These are phyloP conservation scores for Tuber indicum DNA, from an alignment of 495 filamentous ascomycete species.

Conservation along the genomic window DNA sequence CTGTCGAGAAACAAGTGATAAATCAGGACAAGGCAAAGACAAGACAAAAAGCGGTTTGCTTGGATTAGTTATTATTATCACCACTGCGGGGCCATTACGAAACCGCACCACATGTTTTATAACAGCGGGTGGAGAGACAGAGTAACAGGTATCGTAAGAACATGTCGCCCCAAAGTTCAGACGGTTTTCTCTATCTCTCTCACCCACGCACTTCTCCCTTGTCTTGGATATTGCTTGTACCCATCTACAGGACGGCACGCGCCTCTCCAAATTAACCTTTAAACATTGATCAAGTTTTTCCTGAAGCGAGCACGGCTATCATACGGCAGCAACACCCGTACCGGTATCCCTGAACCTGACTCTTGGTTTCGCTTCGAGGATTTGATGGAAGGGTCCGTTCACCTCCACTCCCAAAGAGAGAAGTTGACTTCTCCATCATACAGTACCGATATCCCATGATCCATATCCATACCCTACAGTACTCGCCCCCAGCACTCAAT, in stretches of 20 bases:
- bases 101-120: neutral
- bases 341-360: conserved; percentile 18
- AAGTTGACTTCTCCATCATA: neutral
- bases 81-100: neutral
- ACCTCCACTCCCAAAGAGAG: conserved; percentile 6
- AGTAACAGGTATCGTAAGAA: neutral
- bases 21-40: neutral
- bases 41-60: conserved; percentile 1
- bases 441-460: neutral
- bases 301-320: conserved; percentile 10
- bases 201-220: neutral
- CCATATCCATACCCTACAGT: neutral
- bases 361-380: conserved; percentile 18
- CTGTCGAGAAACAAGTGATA: neutral
- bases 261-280: conserved; percentile 3
- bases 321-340: conserved; percentile 17
- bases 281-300: conserved; percentile 5
- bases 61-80: conserved; percentile 6
- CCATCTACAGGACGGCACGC: neutral
- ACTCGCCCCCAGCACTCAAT: neutral
- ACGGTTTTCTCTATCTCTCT: conserved; percentile 1
- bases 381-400: conserved; percentile 24
- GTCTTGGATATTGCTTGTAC: neutral
- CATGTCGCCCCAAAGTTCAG: neutral
- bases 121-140: neutral